Base-by-base conservation (phyloP, 2,329 filamentous ascomycete genomes). In the Lecanicillium sp. region DNA sequence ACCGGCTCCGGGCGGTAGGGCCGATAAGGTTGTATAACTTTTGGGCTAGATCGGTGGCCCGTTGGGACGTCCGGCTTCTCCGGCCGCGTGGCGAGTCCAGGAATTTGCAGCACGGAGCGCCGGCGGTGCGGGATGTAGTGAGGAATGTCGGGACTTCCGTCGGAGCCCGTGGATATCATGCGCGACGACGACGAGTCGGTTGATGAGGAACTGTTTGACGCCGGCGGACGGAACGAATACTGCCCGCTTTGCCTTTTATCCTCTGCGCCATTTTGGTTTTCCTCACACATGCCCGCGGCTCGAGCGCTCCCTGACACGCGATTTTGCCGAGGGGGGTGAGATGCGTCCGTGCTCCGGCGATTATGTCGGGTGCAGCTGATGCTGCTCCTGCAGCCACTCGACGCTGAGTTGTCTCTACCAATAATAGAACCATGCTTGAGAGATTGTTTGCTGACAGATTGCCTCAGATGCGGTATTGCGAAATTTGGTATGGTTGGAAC, bases 291-390 rank as follows among this genome's bases (percentile, higher is more conserved):
- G 35, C 35, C 32, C 12, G 44, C 35, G 35, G 44, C 44, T 35
- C 35, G 44, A 46, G 44, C 44, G 44, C 35, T 39, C 26, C 44
- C 35, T 46, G 44, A 46, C 35, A 39, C 44, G 44, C 33, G 44
- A 39, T 30, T 33, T 23, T 33, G 36, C 33, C 44, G 32, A 27
- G 39, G 24, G 29, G 44, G 44, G 44, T 39, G 44, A 17, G 37
- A 30, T 12, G 35, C 35, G 44, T 39, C 44, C 44, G 44, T 46
- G 44, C 44, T 46, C 26, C 27, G 44, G 26, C 44, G 44, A 36
- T 36, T 46, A 36, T 33, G 44, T 27, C 44, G 44, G 39, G 26
- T 39, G 11, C 32, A n/a, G n/a, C n/a, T 36, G 35, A 24, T 39
- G 11, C 32, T n/a, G n/a, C n/a, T 36, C 26, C 39, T 23, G n/a